Evolutionary conservation across 1,139 yeast genomes (phyloP), one percentile per base, ranked within the genome.

Genomic region (Suhomyces choctaworum): DNA sequence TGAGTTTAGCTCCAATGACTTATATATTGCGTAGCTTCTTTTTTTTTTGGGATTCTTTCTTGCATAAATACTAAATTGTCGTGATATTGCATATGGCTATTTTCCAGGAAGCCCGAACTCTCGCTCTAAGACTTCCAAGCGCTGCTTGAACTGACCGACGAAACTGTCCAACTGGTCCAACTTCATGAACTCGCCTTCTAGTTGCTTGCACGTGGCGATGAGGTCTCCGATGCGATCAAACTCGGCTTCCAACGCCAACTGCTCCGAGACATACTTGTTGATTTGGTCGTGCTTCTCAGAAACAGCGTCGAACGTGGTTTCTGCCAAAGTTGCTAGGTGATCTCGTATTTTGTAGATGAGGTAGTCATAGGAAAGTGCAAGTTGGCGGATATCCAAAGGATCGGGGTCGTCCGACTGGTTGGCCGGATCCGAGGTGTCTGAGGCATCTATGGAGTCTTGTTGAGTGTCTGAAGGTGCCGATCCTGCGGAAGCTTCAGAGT

Each of bases 171-270:
- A 66, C 51, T 85, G 95, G 41, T 82, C 81, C 37, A 87, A 53
- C 58, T 82, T 84, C 52, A 76, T 66, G 42, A 85, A 80, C 45
- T 83, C 85, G 40, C 59, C 52, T 46, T 83, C 86, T 15, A 86
- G 50, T 11, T 69, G 72, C 26, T 73, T 73, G 46, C 90, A 82
- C 26, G 72, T 60, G 5, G 50, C 47, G 14, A 81, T 42, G 11
- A 84, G 41, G 2, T 41, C 39, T 26, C 72, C 73, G 3, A 78
- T 66, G 8, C 58, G 58, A 1, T 52, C 53, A 30, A 83, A 62
- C 37, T 79, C 73, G 3, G 52, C 46, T 21, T 72, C 73, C 21
- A 70, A 39, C n/a, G 52, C 37, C 27, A 69, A 41, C 60, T 72
- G 58, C 51, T 66, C 40, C 32, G 60, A 38, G 11, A 74, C 52